Evolutionary conservation across 805 yeast species (phyloP).

Genomic region (Barnettozyma siamensis): DNA sequence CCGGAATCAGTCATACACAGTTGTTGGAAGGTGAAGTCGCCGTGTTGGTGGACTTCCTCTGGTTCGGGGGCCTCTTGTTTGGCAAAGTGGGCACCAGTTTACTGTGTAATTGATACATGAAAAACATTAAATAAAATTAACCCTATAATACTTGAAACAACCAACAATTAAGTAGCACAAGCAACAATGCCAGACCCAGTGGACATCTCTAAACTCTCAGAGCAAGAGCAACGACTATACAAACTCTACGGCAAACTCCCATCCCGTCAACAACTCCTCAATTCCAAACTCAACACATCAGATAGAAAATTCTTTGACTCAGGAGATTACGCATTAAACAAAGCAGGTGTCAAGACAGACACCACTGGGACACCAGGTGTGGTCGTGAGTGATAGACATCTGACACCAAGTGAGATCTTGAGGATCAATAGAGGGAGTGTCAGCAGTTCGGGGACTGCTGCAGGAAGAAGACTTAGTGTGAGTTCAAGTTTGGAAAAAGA

Average conservation of each 20-base stretch:
- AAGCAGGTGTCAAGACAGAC: conserved; percentile 44
- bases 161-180: neutral
- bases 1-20: too few relatives aligned
- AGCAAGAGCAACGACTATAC: conserved; percentile 76
- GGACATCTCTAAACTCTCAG: conserved; percentile 55
- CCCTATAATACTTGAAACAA: too few relatives aligned
- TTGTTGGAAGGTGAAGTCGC: neutral
- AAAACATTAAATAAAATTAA: neutral
- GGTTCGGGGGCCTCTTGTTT: conserved; percentile 59
- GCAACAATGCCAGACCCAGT: conserved; percentile 28
- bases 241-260: conserved; percentile 85
- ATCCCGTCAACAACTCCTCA: conserved; percentile 66
- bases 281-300: conserved; percentile 54
- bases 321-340: conserved; percentile 88
- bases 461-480: conserved; percentile 10
- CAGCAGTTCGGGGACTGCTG: conserved; percentile 35
- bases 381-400: conserved; percentile 27
- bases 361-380: conserved; percentile 41
- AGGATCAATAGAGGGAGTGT: conserved; percentile 57
- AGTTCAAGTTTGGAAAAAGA: conserved; percentile 7
- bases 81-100: conserved; percentile 63
- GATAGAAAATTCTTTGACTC: conserved; percentile 91
- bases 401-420: conserved; percentile 43
- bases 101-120: conserved; percentile 3
- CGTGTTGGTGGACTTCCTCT: conserved; percentile 39